Evolutionary conservation across 176 grass and related monocot genomes (phyloP).

Genomic region (Eragrostis curvula): DNA sequence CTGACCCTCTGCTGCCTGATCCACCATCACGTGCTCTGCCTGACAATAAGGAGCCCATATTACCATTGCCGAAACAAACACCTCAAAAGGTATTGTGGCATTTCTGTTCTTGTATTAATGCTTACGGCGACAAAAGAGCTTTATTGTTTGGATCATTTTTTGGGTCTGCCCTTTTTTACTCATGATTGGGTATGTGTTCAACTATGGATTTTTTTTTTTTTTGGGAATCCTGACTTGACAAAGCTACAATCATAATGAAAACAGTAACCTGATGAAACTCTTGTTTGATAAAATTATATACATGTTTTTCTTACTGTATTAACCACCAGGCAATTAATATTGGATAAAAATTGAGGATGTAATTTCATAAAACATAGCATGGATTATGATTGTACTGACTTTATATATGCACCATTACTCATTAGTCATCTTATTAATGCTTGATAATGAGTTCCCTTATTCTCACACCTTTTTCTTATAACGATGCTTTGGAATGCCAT

Average conservation of each 20-base stretch:
- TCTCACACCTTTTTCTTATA: background rate
- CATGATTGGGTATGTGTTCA: background rate
- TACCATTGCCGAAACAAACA: constrained; percentile 72
- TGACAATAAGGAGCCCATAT: constrained; percentile 74
- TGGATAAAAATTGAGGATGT: too few relatives aligned
- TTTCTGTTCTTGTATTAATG: constrained; percentile 1
- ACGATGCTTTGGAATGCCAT: constrained; percentile 1
- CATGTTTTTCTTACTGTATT: background rate
- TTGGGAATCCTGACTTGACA: background rate
- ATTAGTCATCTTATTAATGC: constrained; percentile 9
- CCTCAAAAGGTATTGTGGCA: constrained; percentile 54
- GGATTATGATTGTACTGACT: background rate
- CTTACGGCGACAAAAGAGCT: too few relatives aligned
- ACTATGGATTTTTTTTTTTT: background rate
- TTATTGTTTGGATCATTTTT: too few relatives aligned
- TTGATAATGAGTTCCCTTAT: constrained; percentile 4
- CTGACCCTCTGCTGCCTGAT: constrained; percentile 59
- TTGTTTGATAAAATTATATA: background rate
- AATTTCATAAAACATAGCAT: background rate
- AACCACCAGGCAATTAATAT: background rate
- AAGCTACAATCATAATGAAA: background rate
- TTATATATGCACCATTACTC: background rate
- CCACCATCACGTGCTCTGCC: constrained; percentile 42
- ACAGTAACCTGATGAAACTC: background rate
- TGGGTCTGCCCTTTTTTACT: background rate